phyloP scores from a whole-genome alignment of 139 green algal species.

The Chlorella sorokiniana region DNA sequence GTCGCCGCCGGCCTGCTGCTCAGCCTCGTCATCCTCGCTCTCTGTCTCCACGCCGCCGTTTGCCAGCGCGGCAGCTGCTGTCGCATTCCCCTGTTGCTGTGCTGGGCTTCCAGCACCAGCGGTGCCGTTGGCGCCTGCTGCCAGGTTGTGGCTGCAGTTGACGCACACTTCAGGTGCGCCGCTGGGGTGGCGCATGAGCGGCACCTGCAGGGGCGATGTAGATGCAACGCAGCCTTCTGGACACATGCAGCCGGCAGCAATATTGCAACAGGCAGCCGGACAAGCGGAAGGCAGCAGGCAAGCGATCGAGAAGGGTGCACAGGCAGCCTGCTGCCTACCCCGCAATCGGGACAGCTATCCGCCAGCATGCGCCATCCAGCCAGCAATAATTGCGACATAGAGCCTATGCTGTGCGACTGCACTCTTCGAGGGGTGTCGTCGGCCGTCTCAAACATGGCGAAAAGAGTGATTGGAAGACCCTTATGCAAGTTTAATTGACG shows the following conservation, averaged over 20 bases:
- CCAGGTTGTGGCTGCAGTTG: constrained; percentile 9
- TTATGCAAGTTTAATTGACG: neutral
- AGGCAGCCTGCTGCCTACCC: neutral
- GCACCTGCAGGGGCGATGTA: constrained; percentile 25
- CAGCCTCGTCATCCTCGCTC: neutral
- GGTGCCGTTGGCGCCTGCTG: neutral
- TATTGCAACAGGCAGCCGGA: too few species aligned
- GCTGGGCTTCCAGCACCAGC: neutral
- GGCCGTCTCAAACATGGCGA: neutral
- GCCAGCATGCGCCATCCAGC: constrained; percentile 45
- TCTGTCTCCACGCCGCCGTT: neutral
- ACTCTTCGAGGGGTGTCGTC: neutral
- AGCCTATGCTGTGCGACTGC: neutral
- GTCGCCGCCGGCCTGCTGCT: too few species aligned
- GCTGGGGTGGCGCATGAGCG: constrained; percentile 40
- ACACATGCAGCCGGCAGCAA: too few species aligned
- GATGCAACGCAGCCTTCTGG: neutral
- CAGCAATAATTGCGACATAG: constrained; percentile 37
- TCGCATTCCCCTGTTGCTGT: too few species aligned
- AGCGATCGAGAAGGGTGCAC: neutral
- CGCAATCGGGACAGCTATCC: constrained; percentile 38
- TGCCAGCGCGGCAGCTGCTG: neutral
- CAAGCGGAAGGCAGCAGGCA: neutral
- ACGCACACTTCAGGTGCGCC: constrained; percentile 30
- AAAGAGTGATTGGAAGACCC: neutral